phyloP scores from a whole-genome alignment of 352 stramenopile species.

The Pythium sp. region DNA sequence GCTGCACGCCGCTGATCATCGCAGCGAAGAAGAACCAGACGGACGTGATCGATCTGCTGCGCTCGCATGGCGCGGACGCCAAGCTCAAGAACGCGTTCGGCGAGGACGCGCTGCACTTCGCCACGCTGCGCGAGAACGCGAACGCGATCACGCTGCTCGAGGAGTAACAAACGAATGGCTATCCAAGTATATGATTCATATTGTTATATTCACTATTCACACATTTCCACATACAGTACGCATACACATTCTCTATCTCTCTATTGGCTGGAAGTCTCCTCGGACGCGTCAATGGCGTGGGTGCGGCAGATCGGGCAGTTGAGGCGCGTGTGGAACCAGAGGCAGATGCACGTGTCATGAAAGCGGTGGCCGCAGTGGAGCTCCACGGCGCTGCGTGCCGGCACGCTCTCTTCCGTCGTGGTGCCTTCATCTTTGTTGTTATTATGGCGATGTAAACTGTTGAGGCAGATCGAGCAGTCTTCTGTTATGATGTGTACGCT shows the following conservation, averaged over 20 bases:
- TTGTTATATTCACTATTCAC: not conserved
- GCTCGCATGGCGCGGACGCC: constrained; percentile 45
- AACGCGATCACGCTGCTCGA: constrained; percentile 43
- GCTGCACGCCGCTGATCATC: constrained; percentile 63
- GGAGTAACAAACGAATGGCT: not conserved
- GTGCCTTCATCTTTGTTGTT: constrained; percentile 7
- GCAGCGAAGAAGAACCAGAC: constrained; percentile 75
- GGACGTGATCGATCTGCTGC: constrained; percentile 51
- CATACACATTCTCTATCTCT: constrained; percentile 3
- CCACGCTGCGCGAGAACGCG: constrained; percentile 54
- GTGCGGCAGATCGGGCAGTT: constrained; percentile 65
- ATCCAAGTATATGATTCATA: not conserved
- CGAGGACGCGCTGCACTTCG: constrained; percentile 65
- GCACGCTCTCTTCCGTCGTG: not conserved
- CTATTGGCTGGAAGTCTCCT: not conserved
- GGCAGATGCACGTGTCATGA: constrained; percentile 70
- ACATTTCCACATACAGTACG: not conserved
- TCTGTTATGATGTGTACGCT: not conserved
- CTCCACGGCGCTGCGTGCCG: constrained; percentile 26
- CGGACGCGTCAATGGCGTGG: constrained; percentile 7
- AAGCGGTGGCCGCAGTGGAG: constrained; percentile 68
- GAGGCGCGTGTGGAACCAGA: constrained; percentile 59
- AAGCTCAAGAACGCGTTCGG: constrained; percentile 58
- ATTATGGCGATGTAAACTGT: constrained; percentile 15
- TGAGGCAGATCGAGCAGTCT: constrained; percentile 67